Percentiles rank a stretch among this genome's conserved stretches.
Conservation (phyloP, 129 eudicot genomes). For the Flaveria brownii region DNA sequence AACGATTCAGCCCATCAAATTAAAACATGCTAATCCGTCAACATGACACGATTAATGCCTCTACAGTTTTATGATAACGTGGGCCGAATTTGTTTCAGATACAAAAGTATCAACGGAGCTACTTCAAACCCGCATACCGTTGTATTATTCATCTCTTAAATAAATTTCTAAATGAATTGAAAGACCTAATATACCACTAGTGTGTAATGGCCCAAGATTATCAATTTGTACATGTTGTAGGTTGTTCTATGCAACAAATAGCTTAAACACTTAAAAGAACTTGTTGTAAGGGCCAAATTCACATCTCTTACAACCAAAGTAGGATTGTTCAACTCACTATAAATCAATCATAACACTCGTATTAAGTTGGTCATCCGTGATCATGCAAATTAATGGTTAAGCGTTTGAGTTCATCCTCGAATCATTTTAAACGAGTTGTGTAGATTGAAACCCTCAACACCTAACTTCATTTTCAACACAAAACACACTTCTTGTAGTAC, state of each 20-base stretch:
- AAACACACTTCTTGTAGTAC: background rate
- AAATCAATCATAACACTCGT: background rate
- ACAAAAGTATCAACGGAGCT: background rate
- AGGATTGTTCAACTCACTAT: background rate
- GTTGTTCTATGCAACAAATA: background rate
- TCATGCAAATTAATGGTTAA: background rate
- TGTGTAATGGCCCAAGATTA: background rate
- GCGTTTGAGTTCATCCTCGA: background rate
- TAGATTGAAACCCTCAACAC: background rate
- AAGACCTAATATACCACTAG: background rate
- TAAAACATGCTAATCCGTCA: too few relatives aligned
- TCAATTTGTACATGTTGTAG: background rate
- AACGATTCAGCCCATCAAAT: too few relatives aligned
- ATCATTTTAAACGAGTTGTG: background rate
- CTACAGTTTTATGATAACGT: background rate
- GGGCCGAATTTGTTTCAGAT: background rate
- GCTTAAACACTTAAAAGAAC: background rate
- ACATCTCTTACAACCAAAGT: background rate
- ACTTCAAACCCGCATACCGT: background rate
- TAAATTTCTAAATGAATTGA: background rate
- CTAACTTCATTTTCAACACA: background rate
- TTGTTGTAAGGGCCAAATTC: background rate
- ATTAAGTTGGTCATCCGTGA: background rate
- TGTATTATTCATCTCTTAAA: background rate
- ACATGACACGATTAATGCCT: too few relatives aligned